Conservation (phyloP, 148 eudicot species). For the Euryodendron excelsum region DNA sequence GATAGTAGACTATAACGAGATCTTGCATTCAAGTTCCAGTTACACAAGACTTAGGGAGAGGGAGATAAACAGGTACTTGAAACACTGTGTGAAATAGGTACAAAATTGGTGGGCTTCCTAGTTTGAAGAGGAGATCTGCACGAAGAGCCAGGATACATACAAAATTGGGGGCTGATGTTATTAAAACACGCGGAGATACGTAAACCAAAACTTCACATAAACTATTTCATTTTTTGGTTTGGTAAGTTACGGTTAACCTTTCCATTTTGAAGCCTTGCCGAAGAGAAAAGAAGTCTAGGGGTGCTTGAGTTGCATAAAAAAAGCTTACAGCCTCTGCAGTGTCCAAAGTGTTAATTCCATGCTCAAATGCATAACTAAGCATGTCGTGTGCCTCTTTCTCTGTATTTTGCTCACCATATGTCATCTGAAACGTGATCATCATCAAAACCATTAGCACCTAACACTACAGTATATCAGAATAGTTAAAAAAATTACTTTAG, state of each 20-base stretch:
- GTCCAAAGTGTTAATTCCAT: constrained; percentile 77
- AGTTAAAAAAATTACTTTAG: background rate
- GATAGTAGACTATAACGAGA: background rate
- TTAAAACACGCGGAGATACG: background rate
- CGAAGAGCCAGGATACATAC: too few relatives aligned
- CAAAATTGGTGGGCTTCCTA: background rate
- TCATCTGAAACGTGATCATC: constrained; percentile 60
- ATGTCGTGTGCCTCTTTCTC: constrained; percentile 94
- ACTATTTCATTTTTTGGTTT: background rate
- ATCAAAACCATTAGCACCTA: constrained; percentile 10
- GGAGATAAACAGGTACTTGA: background rate
- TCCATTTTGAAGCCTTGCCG: background rate
- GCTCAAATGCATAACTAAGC: constrained; percentile 78
- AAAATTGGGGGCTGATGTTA: background rate
- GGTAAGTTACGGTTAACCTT: background rate
- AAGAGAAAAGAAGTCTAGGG: background rate
- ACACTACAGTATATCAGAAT: background rate
- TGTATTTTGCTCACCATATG: constrained; percentile 92
- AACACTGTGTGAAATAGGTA: background rate
- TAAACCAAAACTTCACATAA: background rate
- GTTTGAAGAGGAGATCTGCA: background rate
- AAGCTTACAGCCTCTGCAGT: constrained; percentile 82
- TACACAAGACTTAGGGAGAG: background rate
- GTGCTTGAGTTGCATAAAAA: constrained; percentile 9
- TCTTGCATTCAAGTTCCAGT: background rate